Evolutionary conservation across 2,329 filamentous ascomycete species (phyloP).

Genomic region (Aureobasidium sp.): DNA sequence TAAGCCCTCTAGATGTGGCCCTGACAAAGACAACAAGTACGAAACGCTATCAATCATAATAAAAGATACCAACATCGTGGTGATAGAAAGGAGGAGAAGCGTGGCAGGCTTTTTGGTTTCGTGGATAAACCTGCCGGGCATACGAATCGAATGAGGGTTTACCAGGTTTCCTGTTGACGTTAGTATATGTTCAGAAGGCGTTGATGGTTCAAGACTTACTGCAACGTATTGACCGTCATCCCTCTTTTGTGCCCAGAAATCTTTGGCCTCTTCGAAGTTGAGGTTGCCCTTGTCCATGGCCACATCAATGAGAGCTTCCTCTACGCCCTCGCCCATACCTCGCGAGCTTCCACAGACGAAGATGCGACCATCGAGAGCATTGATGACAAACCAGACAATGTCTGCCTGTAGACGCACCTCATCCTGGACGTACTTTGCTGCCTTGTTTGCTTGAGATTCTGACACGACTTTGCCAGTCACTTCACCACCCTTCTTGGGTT

Average conservation of each 20-base stretch:
- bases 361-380: conserved; percentile 87
- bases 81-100: not conserved
- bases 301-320: conserved; percentile 78
- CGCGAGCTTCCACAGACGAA: conserved; percentile 94
- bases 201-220: conserved; percentile 12
- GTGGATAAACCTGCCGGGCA: not conserved
- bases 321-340: conserved; percentile 96
- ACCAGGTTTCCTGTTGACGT: conserved; percentile 12
- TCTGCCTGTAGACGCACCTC: conserved; percentile 87
- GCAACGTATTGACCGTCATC: conserved; percentile 93
- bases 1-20: not conserved
- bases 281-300: conserved; percentile 90
- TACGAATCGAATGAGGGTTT: not conserved
- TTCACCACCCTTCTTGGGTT: conserved; percentile 45
- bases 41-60: conserved; percentile 4
- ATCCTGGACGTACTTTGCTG: conserved; percentile 91
- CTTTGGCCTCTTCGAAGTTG: conserved; percentile 69
- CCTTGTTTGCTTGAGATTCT: conserved; percentile 53
- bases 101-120: not conserved
- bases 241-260: conserved; percentile 90
- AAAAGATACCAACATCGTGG: not conserved
- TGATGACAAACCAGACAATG: conserved; percentile 97
- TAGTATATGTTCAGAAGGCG: not conserved
- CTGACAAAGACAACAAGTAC: not conserved
- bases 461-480: conserved; percentile 71